Percentiles rank a stretch among this genome's conserved stretches.
Conservation (phyloP, 441 rosid genomes). For the Eutrema salsugineum region DNA sequence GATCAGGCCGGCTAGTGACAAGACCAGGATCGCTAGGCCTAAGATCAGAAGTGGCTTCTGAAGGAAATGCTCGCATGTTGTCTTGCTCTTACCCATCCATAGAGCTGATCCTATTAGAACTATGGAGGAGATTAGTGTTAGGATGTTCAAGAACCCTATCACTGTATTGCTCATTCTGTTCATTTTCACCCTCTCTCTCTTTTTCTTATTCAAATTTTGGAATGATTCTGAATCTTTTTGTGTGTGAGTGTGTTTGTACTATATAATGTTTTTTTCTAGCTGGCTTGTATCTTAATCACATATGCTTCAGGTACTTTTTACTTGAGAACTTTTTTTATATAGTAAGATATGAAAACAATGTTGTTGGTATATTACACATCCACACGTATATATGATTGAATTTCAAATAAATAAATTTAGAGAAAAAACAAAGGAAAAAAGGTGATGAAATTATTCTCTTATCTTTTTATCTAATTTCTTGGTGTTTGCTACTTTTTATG, state of each 20-base stretch:
- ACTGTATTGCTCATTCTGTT: conserved; percentile 71
- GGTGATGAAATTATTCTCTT: conserved; percentile 14
- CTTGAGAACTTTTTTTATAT: neutral
- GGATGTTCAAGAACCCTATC: conserved; percentile 70
- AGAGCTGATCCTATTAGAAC: conserved; percentile 85
- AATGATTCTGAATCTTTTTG: conserved; percentile 15
- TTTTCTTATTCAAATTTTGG: neutral
- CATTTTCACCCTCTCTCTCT: conserved; percentile 33
- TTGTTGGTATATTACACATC: neutral
- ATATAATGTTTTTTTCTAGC: neutral
- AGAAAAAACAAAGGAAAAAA: conserved; percentile 4
- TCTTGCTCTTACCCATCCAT: conserved; percentile 79
- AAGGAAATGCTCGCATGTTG: conserved; percentile 75
- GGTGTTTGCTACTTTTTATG: conserved; percentile 26
- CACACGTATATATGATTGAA: conserved; percentile 10
- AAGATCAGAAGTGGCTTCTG: conserved; percentile 77
- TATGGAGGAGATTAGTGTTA: conserved; percentile 74
- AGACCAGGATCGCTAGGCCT: conserved; percentile 62
- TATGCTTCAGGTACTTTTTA: conserved; percentile 16
- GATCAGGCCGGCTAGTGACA: conserved; percentile 78
- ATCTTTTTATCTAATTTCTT: conserved; percentile 1
- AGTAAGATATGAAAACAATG: neutral
- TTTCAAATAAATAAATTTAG: neutral
- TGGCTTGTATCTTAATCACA: conserved; percentile 14
- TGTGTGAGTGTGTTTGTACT: neutral